phyloP scores from a whole-genome alignment of 2,329 filamentous ascomycete species.

The Arthrobotrys entomopaga region DNA sequence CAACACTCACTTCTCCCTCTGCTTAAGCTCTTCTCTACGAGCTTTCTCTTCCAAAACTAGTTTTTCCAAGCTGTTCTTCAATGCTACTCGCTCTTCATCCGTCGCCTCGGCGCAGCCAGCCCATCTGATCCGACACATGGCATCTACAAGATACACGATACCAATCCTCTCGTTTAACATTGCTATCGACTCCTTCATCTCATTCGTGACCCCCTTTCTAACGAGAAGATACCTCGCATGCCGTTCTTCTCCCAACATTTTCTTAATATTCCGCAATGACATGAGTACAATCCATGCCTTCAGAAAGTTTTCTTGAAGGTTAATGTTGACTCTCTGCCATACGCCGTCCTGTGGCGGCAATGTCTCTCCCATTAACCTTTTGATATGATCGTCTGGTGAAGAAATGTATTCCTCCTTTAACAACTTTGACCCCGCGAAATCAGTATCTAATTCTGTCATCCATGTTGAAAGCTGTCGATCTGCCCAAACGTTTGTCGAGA shows the following conservation, averaged over 20 bases:
- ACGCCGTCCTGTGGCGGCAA: slow-evolving; percentile 61
- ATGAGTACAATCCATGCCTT: slow-evolving; percentile 66
- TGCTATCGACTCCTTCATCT: slow-evolving; percentile 72
- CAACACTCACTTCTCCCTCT: slow-evolving; percentile 57
- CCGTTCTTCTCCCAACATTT: slow-evolving; percentile 66
- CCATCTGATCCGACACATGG: slow-evolving; percentile 90
- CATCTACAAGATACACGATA: slow-evolving; percentile 90
- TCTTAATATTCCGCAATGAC: slow-evolving; percentile 70
- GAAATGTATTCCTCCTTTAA: slow-evolving; percentile 45
- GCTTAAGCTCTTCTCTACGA: slow-evolving; percentile 51
- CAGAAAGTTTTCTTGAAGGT: slow-evolving; percentile 83
- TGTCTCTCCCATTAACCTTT: slow-evolving; percentile 31
- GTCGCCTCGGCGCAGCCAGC: slow-evolving; percentile 80
- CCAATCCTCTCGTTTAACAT: slow-evolving; percentile 90
- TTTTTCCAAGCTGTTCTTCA: slow-evolving; percentile 73
- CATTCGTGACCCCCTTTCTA: slow-evolving; percentile 70
- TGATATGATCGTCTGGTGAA: slow-evolving; percentile 45
- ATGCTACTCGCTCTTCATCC: slow-evolving; percentile 72
- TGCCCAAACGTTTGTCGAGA: slow-evolving; percentile 88
- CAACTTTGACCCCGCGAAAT: slow-evolving; percentile 33
- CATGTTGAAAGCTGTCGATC: slow-evolving; percentile 82
- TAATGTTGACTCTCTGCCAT: slow-evolving; percentile 84
- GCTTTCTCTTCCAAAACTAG: slow-evolving; percentile 69
- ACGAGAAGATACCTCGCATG: slow-evolving; percentile 71
- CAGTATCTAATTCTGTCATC: slow-evolving; percentile 67